phyloP scores from a whole-genome alignment of 495 filamentous ascomycete species.

The Xylaria castorea region DNA sequence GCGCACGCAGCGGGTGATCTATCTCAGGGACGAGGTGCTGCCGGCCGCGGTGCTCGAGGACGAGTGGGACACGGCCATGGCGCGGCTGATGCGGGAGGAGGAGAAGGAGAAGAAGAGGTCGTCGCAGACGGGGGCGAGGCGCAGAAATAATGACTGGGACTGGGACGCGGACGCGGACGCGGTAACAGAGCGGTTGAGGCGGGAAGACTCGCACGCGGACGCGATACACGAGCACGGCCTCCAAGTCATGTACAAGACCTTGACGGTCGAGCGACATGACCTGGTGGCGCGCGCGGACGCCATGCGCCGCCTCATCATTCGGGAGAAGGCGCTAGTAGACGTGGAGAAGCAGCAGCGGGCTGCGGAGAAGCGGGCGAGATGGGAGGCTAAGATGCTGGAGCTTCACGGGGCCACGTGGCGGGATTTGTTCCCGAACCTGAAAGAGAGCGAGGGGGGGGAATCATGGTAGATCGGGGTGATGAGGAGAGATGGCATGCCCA shows the following conservation, averaged over 20 bases:
- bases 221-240: slow-evolving; percentile 26
- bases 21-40: slow-evolving; percentile 36
- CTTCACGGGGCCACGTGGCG: slow-evolving; percentile 31
- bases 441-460: not conserved
- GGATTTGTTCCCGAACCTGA: slow-evolving; percentile 16
- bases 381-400: slow-evolving; percentile 31
- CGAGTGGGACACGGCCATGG: slow-evolving; percentile 58
- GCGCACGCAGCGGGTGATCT: no score
- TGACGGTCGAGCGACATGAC: slow-evolving; percentile 39
- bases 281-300: slow-evolving; percentile 48
- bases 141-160: no score
- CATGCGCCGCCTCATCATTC: slow-evolving; percentile 55
- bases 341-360: slow-evolving; percentile 45
- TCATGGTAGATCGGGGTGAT: not conserved
- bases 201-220: slow-evolving; percentile 23
- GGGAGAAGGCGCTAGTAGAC: slow-evolving; percentile 53
- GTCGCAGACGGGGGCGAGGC: no score
- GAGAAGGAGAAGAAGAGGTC: slow-evolving; percentile 22
- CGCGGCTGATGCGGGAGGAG: slow-evolving; percentile 17
- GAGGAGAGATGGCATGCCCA: not conserved
- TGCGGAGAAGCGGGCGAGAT: slow-evolving; percentile 25
- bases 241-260: slow-evolving; percentile 12
- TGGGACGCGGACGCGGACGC: no score
- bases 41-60: slow-evolving; percentile 64
- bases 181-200: no score